Base-by-base conservation (phyloP, 768 basidiomycete species). In the Chlorophyllum brunneum region DNA sequence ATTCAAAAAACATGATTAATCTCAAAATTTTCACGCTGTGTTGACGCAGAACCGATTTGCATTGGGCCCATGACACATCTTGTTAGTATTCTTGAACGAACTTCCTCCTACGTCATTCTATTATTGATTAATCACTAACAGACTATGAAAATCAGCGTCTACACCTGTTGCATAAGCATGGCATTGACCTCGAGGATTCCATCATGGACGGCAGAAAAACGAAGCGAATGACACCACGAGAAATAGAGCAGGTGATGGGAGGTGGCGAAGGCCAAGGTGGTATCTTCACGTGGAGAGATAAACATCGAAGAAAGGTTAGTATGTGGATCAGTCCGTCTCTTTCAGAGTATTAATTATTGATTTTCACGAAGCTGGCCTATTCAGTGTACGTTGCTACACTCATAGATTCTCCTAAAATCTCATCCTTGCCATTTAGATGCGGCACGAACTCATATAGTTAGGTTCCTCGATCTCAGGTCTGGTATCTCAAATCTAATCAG, bases 21-120 rank as follows among this genome's bases (percentile, higher is more conserved):
- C 39, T 41, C 44, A 48, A 51, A 43, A 46, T 52, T 40, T 54
- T 51, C 44, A 58, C 48, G 50, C 47, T 51, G 20, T 48, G 53
- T 57, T 41, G 58, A 57, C 52, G 61, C 65, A 92, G 89, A 49
- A 90, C 92, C 53, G 88, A 94, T 75, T 78, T 93, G 54, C 95
- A 95, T 70, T 97, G 95, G 95, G 91, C 92, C 18, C 94, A 98
- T 69, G 94, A 98, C 70, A 94, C 92, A 23, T 86, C 86, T 51
- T 95, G 91, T 92, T 55, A 54, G 69, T 63, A 46, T 39, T 45
- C 15, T 27, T 54, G 22, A 54, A 41, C 43, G 62, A 51, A 51
- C 55, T 52, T 51, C 43, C 46, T 37, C 40, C 41, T 54, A 54
- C 56, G 48, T 34, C 29, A 48, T 54, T 16, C 36, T 44, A 36